Base-by-base conservation (phyloP, 2,329 filamentous ascomycete genomes). In the Sphaerulina populicola region DNA sequence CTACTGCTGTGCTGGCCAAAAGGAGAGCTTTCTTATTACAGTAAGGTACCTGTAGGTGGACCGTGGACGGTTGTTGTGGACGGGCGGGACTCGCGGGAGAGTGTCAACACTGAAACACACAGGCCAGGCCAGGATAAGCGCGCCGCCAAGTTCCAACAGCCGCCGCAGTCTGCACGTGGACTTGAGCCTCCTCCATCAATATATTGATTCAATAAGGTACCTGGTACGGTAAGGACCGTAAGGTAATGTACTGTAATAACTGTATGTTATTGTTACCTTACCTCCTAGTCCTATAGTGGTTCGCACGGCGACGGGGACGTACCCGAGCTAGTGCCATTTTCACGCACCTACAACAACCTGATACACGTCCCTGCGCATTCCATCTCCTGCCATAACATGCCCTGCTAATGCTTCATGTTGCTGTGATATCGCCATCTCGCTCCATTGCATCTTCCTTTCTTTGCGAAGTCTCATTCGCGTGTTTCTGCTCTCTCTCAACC, bases 41-140 rank as follows among this genome's bases (percentile, higher is more conserved):
- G 18, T 18, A 18, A 3, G 18, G 3, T n/a, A n/a, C n/a, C n/a
- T 2, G 18, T 18, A 41, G 45, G 14, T 40, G 36, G 45, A n/a
- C n/a, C n/a, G n/a, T n/a, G n/a, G 45, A 47, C 36, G 41, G 46
- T 42, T 48, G 46, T 48, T 41, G 39, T 41, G 36, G 29, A 27
- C 23, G 23, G 23, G 6, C 23, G 23, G 21, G n/a, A n/a, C n/a
- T n/a, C n/a, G n/a, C n/a, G n/a, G 23, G 23, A 35, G 31, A 9
- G 10, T 35, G 31, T 35, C 31, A 35, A 35, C 31, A 35, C 31
- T 35, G 31, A 35, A 35, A 35, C 31, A n/a, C 31, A 35, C 31
- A 7, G 18, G 18, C 18, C n/a, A n/a, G 18, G 18, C 31, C 10
- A 35, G 31, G 12, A 35, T 35, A 35, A 27, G 42, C 42, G 33